Evolutionary conservation across 495 filamentous ascomycete species (phyloP).

Genomic region (Sordaria brevicollis): DNA sequence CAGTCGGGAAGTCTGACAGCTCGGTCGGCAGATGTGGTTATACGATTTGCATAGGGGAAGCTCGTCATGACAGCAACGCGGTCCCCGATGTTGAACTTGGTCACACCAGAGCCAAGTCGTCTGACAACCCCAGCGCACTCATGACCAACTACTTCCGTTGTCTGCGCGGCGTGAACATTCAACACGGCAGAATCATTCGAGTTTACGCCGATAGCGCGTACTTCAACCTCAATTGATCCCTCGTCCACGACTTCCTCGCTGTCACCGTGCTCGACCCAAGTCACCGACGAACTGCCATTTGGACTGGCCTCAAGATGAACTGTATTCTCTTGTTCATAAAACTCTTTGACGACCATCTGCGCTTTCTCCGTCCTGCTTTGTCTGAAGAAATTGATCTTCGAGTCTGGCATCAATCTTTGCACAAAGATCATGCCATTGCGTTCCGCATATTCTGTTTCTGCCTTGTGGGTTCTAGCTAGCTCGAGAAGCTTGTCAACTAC

Average conservation of each 20-base stretch:
- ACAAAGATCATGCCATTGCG: constrained; percentile 21
- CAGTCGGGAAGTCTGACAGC: constrained; percentile 20
- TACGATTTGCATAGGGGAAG: constrained; percentile 25
- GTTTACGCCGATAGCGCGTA: constrained; percentile 29
- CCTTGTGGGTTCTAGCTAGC: background rate
- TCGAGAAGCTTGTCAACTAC: constrained; percentile 13
- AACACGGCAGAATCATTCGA: constrained; percentile 30
- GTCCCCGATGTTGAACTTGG: constrained; percentile 24
- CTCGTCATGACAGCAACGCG: constrained; percentile 28
- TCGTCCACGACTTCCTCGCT: background rate
- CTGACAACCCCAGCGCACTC: constrained; percentile 6
- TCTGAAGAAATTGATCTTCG: constrained; percentile 7
- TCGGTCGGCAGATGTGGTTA: background rate
- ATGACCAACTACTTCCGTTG: constrained; percentile 26
- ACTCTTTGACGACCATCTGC: background rate
- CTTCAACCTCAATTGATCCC: constrained; percentile 17
- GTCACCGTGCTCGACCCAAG: background rate
- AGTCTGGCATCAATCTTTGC: constrained; percentile 14
- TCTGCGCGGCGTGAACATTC: constrained; percentile 28
- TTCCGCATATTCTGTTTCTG: constrained; percentile 24
- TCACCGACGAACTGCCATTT: constrained; percentile 11
- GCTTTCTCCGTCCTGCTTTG: background rate
- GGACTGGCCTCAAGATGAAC: constrained; percentile 8
- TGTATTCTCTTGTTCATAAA: background rate
- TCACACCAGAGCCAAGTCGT: constrained; percentile 2